Evolutionary conservation across 306 rosid species (phyloP).

Genomic region (Dalbergia cochinchinensis): DNA sequence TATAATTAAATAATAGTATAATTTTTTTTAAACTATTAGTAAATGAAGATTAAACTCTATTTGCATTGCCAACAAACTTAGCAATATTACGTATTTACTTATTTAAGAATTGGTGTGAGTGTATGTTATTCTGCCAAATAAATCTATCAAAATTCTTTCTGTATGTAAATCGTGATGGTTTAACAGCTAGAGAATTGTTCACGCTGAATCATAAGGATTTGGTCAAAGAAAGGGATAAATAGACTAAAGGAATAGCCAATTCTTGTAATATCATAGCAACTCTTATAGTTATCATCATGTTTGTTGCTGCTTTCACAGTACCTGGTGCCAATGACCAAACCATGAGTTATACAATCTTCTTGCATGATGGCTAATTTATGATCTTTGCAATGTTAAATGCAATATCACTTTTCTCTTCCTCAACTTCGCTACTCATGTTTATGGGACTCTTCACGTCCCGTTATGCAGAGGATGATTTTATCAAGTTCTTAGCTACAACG

Average conservation of each 20-base stretch:
- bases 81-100: too few species aligned
- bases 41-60: too few species aligned
- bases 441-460: background rate
- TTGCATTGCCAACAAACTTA: too few species aligned
- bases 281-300: background rate
- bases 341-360: background rate
- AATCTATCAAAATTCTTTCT: too few species aligned
- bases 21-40: too few species aligned
- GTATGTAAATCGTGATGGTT: background rate
- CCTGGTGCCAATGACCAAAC: background rate
- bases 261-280: background rate
- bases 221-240: background rate
- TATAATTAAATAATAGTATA: too few species aligned
- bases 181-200: background rate
- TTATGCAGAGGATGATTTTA: conserved; percentile 5
- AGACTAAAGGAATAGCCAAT: background rate
- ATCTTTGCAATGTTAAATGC: background rate
- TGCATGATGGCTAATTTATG: background rate
- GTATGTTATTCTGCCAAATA: too few species aligned
- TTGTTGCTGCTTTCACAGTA: background rate
- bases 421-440: conserved; percentile 27
- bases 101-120: too few species aligned
- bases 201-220: background rate
- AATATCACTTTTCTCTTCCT: background rate
- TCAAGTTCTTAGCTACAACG: background rate